Conservation (phyloP, 768 basidiomycete species). For the Podaxis sp. region DNA sequence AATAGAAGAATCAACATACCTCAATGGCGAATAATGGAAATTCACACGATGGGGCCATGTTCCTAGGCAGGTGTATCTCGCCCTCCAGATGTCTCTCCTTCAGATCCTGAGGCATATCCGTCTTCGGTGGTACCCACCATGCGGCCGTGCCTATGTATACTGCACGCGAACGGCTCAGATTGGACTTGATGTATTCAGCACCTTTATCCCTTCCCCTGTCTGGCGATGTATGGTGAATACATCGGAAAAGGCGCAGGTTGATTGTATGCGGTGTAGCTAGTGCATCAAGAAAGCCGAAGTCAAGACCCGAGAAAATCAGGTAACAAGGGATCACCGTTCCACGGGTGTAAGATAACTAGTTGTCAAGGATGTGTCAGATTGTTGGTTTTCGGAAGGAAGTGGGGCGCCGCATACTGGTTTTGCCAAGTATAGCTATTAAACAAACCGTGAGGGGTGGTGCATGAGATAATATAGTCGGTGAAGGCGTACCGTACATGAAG, state of each 20-base stretch:
- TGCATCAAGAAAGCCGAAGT: neutral
- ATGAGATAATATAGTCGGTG: neutral
- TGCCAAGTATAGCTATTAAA: neutral
- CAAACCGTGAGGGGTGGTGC: neutral
- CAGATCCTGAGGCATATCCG: neutral
- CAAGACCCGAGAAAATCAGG: neutral
- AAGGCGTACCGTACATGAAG: neutral
- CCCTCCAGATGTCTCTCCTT: neutral
- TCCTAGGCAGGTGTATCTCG: neutral
- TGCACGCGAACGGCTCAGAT: neutral
- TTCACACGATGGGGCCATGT: neutral
- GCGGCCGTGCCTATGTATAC: neutral
- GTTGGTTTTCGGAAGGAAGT: neutral
- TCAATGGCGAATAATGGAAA: neutral
- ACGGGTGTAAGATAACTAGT: neutral
- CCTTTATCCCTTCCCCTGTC: neutral
- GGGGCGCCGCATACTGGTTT: neutral
- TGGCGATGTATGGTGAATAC: neutral
- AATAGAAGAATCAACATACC: neutral
- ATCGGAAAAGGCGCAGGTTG: neutral
- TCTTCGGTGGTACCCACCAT: neutral
- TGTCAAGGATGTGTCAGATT: neutral
- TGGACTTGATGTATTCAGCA: neutral
- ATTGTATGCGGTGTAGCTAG: neutral
- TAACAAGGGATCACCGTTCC: neutral